Percentiles rank a stretch among this genome's conserved stretches.
Conservation (phyloP, 2,329 filamentous ascomycete species). For the Colletotrichum eremochloae region DNA sequence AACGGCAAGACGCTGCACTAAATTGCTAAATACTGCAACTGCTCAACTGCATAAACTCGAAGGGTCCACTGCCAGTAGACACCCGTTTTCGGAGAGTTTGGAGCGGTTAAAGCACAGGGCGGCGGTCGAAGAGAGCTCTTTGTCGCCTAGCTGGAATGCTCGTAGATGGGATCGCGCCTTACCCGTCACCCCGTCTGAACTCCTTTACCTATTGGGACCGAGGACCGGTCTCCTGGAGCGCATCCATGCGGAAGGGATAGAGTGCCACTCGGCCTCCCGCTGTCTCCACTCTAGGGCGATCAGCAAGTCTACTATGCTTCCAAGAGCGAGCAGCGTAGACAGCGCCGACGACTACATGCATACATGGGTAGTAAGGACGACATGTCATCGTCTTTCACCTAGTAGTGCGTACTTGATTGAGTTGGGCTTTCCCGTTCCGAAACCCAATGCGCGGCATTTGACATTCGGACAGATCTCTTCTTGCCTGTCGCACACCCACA, state of each 20-base stretch:
- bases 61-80: constrained; percentile 8
- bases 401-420: background rate
- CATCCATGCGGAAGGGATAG: constrained; percentile 16
- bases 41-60: background rate
- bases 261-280: constrained; percentile 12
- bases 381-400: background rate
- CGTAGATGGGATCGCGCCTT: constrained; percentile 15
- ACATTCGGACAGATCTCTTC: background rate
- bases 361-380: background rate
- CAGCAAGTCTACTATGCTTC: background rate
- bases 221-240: constrained; percentile 29
- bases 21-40: background rate
- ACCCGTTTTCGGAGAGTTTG: constrained; percentile 14
- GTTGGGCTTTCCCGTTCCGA: background rate
- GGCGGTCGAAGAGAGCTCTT: background rate
- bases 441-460: background rate
- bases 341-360: constrained; percentile 5
- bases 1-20: background rate
- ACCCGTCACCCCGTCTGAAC: constrained; percentile 26
- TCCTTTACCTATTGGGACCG: constrained; percentile 7
- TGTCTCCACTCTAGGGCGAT: constrained; percentile 28
- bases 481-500: background rate
- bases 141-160: background rate
- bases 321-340: background rate
- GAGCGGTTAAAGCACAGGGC: constrained; percentile 9